Evolutionary conservation across 768 basidiomycete genomes (phyloP).

Genomic region (Boletus patriciae): DNA sequence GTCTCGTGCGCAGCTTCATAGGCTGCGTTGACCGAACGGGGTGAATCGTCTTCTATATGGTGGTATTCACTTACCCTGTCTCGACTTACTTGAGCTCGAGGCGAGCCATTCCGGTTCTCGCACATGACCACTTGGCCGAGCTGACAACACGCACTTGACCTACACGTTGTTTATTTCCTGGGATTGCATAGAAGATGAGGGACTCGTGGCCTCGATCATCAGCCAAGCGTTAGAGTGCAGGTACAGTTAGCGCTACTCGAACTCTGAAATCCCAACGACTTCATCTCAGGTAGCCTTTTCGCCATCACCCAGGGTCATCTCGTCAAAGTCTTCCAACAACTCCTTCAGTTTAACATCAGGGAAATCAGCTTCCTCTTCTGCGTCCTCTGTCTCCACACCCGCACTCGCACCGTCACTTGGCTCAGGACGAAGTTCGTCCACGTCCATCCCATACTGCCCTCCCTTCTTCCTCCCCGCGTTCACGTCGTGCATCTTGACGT

Average conservation of each 20-base stretch:
- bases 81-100: background rate
- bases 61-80: background rate
- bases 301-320: conserved; percentile 69
- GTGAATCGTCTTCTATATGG: too few relatives aligned
- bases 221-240: too few relatives aligned
- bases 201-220: too few relatives aligned
- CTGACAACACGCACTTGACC: background rate
- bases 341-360: conserved; percentile 84
- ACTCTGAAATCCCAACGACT: background rate
- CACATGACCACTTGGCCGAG: too few relatives aligned
- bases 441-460: conserved; percentile 55
- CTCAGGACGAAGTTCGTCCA: conserved; percentile 49
- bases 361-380: conserved; percentile 80
- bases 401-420: conserved; percentile 20
- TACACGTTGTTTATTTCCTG: too few relatives aligned
- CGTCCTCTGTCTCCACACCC: conserved; percentile 38
- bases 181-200: background rate
- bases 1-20: background rate
- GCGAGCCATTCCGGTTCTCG: too few relatives aligned
- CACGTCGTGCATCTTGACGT: conserved; percentile 53
- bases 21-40: too few relatives aligned
- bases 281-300: conserved; percentile 18
- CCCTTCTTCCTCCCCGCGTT: conserved; percentile 21
- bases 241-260: too few relatives aligned
- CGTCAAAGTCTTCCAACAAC: conserved; percentile 88